These are phyloP conservation scores for Apiosordaria backusii DNA, from an alignment of 495 filamentous ascomycete genomes.

Conservation along the genomic window DNA sequence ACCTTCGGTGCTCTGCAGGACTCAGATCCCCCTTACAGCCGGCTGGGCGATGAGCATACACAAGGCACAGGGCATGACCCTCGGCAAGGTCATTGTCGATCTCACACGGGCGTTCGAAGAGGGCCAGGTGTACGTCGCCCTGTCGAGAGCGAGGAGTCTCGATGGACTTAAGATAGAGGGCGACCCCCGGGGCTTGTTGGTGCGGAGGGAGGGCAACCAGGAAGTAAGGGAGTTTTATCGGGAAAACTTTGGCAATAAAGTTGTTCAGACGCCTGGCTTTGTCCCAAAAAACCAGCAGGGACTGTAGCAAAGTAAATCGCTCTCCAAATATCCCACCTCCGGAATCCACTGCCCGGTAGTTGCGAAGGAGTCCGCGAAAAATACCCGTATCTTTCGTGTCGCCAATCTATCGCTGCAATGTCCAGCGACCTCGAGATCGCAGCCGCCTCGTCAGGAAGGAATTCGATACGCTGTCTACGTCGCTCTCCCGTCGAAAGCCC, in stretches of 20 bases:
- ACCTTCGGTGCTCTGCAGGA: not conserved
- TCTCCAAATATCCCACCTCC: not conserved
- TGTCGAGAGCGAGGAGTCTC: not conserved
- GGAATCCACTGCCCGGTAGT: not conserved
- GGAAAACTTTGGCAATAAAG: not conserved
- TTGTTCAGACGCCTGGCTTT: not conserved
- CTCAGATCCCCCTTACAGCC: conserved; percentile 72
- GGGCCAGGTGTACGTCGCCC: not conserved
- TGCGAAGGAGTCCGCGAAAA: not conserved
- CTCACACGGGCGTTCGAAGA: conserved; percentile 31
- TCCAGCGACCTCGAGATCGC: not conserved
- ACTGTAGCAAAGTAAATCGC: not conserved
- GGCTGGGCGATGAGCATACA: conserved; percentile 91
- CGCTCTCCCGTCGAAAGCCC: too few species aligned
- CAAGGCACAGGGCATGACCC: conserved; percentile 90
- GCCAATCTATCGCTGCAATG: not conserved
- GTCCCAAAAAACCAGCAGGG: not conserved
- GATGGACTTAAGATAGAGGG: not conserved
- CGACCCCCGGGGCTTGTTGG: not conserved
- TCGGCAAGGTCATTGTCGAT: conserved; percentile 85
- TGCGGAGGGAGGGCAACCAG: not conserved
- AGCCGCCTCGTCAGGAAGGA: not conserved
- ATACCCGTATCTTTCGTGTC: not conserved
- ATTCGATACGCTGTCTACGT: not conserved
- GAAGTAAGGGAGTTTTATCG: not conserved